phyloP scores from a whole-genome alignment of 352 stramenopile genomes.

The Pythium rishiriense region DNA sequence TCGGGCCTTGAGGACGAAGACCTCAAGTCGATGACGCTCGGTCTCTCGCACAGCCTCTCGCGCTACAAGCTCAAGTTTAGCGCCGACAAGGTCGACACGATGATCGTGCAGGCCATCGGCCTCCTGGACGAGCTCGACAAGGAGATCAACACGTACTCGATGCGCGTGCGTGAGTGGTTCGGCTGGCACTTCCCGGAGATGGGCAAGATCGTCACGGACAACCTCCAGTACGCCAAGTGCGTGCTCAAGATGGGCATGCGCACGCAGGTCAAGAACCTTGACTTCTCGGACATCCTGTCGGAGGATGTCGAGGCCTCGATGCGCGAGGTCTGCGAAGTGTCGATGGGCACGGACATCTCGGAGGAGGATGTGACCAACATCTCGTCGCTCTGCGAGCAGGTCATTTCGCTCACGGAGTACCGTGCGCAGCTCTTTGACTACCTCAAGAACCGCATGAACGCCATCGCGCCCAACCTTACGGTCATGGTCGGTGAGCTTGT shows the following conservation, averaged over 20 bases:
- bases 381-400: constrained; percentile 90
- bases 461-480: constrained; percentile 99
- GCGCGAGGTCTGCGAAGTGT: constrained; percentile 98
- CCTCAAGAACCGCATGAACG: constrained; percentile 99
- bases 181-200: constrained; percentile 98
- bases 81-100: constrained; percentile 99
- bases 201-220: constrained; percentile 98
- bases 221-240: constrained; percentile 98
- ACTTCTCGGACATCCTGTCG: constrained; percentile 90
- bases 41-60: constrained; percentile 97
- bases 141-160: constrained; percentile 99
- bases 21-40: constrained; percentile 97
- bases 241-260: constrained; percentile 95
- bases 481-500: constrained; percentile 99
- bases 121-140: constrained; percentile 99
- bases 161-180: constrained; percentile 99
- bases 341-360: constrained; percentile 99
- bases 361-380: constrained; percentile 98
- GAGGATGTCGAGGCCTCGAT: constrained; percentile 94
- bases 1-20: constrained; percentile 89
- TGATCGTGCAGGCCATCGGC: constrained; percentile 99
- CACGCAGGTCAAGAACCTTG: constrained; percentile 91
- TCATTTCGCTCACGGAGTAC: constrained; percentile 89
- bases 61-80: constrained; percentile 99
- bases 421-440: constrained; percentile 99